Evolutionary conservation across 228 moss, liverwort and hornwort genomes (phyloP).

Genomic region (Sphagnum fallax): DNA sequence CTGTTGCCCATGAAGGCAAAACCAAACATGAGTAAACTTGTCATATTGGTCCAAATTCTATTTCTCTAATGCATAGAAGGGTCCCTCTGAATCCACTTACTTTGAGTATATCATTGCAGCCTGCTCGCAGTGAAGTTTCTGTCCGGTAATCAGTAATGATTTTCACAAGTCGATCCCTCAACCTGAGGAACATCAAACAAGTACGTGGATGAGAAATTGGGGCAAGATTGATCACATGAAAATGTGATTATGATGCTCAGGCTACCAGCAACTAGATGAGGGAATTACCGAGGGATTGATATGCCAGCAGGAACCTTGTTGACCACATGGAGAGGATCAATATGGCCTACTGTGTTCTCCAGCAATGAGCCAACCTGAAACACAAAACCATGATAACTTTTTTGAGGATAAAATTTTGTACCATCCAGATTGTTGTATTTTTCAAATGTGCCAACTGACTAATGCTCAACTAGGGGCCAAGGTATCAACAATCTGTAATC

Average conservation of each 20-base stretch:
- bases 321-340: conserved; percentile 86
- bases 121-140: conserved; percentile 82
- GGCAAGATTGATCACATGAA: no score
- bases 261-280: background rate
- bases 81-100: conserved; percentile 15
- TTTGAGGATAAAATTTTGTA: background rate
- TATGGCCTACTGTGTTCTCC: conserved; percentile 95
- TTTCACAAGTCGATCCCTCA: conserved; percentile 86
- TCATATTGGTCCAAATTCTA: background rate
- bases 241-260: background rate
- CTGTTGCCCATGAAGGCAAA: conserved; percentile 25
- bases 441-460: no score
- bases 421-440: no score
- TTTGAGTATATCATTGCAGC: conserved; percentile 91
- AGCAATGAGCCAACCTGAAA: conserved; percentile 88
- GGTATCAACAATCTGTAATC: no score
- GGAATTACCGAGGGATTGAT: conserved; percentile 72
- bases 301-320: conserved; percentile 83
- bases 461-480: no score
- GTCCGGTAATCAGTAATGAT: conserved; percentile 93
- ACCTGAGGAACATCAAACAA: conserved; percentile 23
- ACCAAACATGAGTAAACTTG: conserved; percentile 6
- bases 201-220: no score
- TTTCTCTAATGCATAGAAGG: background rate
- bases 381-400: background rate